Evolutionary conservation across 352 stramenopile species (phyloP).

Genomic region (Globisporangium nagaii): DNA sequence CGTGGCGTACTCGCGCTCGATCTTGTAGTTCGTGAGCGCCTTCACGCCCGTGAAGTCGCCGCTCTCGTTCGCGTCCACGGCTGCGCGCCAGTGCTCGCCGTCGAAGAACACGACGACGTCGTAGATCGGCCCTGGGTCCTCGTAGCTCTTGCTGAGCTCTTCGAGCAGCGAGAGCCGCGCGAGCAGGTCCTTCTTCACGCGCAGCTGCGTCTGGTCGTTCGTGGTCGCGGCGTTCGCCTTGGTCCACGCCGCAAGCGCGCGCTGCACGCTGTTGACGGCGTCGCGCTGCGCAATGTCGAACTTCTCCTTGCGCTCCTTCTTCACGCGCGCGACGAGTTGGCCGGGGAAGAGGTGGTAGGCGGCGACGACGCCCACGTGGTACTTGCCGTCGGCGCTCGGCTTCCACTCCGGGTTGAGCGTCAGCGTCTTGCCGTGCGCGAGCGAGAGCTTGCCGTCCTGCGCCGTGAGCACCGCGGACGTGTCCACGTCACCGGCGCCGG

Average conservation of each 20-base stretch:
- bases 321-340: constrained; percentile 59
- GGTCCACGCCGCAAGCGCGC: constrained; percentile 50
- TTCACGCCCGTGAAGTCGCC: constrained; percentile 74
- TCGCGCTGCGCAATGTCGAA: constrained; percentile 66
- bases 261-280: constrained; percentile 62
- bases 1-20: constrained; percentile 76
- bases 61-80: constrained; percentile 79
- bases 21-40: constrained; percentile 73
- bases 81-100: constrained; percentile 63
- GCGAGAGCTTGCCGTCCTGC: constrained; percentile 40
- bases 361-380: constrained; percentile 78
- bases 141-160: constrained; percentile 63
- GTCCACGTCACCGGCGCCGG: constrained; percentile 91
- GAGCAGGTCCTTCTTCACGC: constrained; percentile 82
- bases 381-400: constrained; percentile 51
- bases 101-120: constrained; percentile 92
- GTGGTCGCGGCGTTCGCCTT: constrained; percentile 66
- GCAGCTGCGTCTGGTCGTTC: constrained; percentile 32
- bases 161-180: constrained; percentile 64
- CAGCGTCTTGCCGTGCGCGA: constrained; percentile 42
- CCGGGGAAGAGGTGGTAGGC: constrained; percentile 89
- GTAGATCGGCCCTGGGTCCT: constrained; percentile 91
- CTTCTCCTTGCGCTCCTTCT: constrained; percentile 78
- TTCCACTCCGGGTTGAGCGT: constrained; percentile 75
- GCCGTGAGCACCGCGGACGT: constrained; percentile 60